Conservation (phyloP, 169 alveolate species). For the Theileria equi region DNA sequence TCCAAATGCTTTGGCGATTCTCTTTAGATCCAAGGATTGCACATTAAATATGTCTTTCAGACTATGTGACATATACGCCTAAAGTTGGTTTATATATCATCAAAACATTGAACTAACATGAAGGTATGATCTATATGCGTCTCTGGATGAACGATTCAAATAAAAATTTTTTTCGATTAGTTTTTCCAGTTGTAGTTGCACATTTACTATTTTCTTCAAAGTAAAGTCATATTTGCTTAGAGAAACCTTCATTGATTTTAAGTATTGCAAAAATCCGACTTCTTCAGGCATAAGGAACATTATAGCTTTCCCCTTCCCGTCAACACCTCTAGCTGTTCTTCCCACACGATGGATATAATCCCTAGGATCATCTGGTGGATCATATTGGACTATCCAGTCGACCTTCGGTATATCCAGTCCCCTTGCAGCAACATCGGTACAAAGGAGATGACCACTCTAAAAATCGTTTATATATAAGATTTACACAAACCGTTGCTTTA, state of each 20-base stretch:
- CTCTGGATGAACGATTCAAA: conserved; percentile 93
- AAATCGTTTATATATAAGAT: not conserved
- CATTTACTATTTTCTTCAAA: conserved; percentile 92
- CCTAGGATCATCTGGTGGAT: conserved; percentile 99
- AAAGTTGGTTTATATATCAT: not conserved
- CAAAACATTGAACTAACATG: conserved; percentile 67
- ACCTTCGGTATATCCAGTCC: conserved; percentile 99
- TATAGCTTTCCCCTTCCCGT: conserved; percentile 93
- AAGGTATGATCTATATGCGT: conserved; percentile 94
- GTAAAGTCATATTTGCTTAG: conserved; percentile 97
- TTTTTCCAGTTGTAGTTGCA: conserved; percentile 94
- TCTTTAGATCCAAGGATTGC: conserved; percentile 91
- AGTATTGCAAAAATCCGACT: conserved; percentile 88
- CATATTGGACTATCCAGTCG: conserved; percentile 98
- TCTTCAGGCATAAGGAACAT: conserved; percentile 97
- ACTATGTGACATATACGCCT: conserved; percentile 94
- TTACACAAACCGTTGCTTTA: conserved; percentile 77
- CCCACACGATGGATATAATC: conserved; percentile 99
- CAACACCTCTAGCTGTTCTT: conserved; percentile 98
- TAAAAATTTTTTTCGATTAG: conserved; percentile 95
- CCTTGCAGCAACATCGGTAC: conserved; percentile 99
- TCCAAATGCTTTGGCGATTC: conserved; percentile 93
- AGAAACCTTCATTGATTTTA: conserved; percentile 88
- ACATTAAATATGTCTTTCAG: conserved; percentile 95
- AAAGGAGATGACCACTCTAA: conserved; percentile 89